Percentiles rank a stretch among this genome's conserved stretches.
Evolutionary conservation across 768 basidiomycete genomes (phyloP).

Genomic region (Arthromyces matolae): DNA sequence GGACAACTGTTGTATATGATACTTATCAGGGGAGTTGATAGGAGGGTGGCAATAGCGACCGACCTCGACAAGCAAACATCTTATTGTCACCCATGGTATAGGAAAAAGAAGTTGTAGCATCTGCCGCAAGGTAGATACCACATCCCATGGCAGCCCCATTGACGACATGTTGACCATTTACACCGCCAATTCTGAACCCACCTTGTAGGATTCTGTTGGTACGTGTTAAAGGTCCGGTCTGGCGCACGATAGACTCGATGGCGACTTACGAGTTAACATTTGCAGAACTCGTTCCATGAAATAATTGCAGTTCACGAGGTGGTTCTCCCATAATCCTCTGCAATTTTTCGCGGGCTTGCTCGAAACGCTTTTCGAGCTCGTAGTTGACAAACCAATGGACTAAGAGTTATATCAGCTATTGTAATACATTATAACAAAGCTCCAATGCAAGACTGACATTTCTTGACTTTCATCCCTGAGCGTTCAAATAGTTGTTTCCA

Average conservation of each 20-base stretch:
- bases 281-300: no score
- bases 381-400: no score
- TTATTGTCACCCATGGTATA: conserved; percentile 1
- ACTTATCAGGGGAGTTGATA: no score
- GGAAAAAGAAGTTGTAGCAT: neutral
- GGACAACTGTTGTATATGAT: no score
- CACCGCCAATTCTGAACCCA: conserved; percentile 3
- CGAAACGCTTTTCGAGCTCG: conserved; percentile 4
- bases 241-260: no score
- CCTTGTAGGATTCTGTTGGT: neutral
- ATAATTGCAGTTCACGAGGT: neutral
- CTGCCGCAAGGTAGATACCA: conserved; percentile 3
- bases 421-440: no score
- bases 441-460: neutral
- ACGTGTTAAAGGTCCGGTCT: no score
- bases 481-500: neutral
- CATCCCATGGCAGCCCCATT: no score
- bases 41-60: neutral
- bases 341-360: neutral
- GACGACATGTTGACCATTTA: neutral
- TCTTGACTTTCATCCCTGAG: neutral
- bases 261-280: no score
- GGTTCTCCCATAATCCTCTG: neutral
- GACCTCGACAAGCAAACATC: conserved; percentile 1
- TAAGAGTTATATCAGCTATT: no score